Conservation (phyloP, 2,329 filamentous ascomycete genomes). For the Dichotomopilus funicola region DNA sequence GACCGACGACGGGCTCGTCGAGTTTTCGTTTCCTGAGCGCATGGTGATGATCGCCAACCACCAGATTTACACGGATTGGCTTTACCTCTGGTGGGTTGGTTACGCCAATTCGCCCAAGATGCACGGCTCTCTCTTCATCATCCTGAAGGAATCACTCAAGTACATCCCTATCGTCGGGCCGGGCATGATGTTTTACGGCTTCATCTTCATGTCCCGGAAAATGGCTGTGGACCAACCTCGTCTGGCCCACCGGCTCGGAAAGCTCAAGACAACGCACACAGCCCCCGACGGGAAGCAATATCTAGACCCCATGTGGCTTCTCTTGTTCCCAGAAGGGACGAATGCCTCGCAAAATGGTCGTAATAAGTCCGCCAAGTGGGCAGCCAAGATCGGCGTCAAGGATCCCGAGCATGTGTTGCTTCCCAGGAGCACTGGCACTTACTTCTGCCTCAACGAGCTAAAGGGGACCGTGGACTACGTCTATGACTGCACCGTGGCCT, state of each 20-base stretch:
- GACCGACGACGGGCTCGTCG: slow-evolving; percentile 63
- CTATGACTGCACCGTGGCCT: slow-evolving; percentile 91
- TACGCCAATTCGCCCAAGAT: slow-evolving; percentile 69
- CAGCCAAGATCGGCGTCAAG: slow-evolving; percentile 64
- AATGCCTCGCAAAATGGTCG: slow-evolving; percentile 68
- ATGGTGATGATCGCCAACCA: slow-evolving; percentile 83
- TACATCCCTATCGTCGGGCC: slow-evolving; percentile 72
- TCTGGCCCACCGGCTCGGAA: slow-evolving; percentile 65
- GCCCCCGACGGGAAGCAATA: slow-evolving; percentile 50
- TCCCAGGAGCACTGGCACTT: slow-evolving; percentile 73
- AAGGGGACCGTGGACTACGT: slow-evolving; percentile 70
- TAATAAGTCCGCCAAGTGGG: slow-evolving; percentile 66
- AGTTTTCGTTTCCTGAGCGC: slow-evolving; percentile 75
- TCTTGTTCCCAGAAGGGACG: slow-evolving; percentile 83
- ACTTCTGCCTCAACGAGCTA: slow-evolving; percentile 72
- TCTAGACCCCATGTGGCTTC: slow-evolving; percentile 79
- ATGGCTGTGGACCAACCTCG: slow-evolving; percentile 73
- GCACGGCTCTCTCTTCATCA: slow-evolving; percentile 85
- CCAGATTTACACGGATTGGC: slow-evolving; percentile 84
- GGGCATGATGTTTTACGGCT: slow-evolving; percentile 80
- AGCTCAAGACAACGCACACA: slow-evolving; percentile 54
- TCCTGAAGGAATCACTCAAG: slow-evolving; percentile 80
- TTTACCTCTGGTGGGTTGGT: slow-evolving; percentile 91
- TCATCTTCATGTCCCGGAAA: slow-evolving; percentile 87
- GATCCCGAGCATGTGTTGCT: slow-evolving; percentile 70